phyloP scores from a whole-genome alignment of 1,284 basidiomycete genomes.

The Pseudozyma hubeiensis region DNA sequence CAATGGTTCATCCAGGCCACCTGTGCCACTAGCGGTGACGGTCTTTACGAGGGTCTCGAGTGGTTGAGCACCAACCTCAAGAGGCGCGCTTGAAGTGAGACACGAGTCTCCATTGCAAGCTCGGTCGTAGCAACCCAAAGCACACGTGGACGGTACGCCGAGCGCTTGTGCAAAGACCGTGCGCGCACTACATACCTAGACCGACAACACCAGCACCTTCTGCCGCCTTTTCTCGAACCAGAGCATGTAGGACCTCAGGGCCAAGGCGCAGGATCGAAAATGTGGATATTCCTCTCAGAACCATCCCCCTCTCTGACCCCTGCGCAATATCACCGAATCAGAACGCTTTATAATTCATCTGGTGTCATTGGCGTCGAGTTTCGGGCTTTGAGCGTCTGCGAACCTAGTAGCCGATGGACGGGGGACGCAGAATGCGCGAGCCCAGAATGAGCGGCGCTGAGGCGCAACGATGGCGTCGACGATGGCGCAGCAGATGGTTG shows the following conservation, averaged over 20 bases:
- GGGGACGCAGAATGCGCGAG: no score
- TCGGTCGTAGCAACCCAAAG: conserved; percentile 7
- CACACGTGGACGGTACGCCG: background rate
- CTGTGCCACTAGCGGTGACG: conserved; percentile 98
- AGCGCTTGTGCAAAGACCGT: background rate
- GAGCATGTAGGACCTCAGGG: conserved; percentile 20
- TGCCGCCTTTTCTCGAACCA: conserved; percentile 30
- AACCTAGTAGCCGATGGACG: background rate
- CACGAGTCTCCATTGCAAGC: conserved; percentile 10
- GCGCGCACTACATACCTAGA: conserved; percentile 30
- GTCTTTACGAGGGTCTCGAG: conserved; percentile 89
- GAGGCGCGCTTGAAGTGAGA: conserved; percentile 76
- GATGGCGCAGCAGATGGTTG: no score
- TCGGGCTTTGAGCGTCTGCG: background rate
- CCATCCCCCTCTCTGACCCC: conserved; percentile 12
- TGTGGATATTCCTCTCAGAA: conserved; percentile 38
- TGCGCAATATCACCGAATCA: conserved; percentile 40
- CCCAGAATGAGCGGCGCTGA: no score
- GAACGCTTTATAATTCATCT: conserved; percentile 21
- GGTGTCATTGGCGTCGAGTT: background rate
- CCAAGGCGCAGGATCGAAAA: conserved; percentile 45
- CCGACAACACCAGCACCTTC: conserved; percentile 26
- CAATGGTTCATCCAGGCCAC: conserved; percentile 93
- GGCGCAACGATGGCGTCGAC: no score
- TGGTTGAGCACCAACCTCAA: conserved; percentile 86